These are phyloP conservation scores for Ogataea nitratoaversa DNA, from an alignment of 805 yeast species.

Conservation along the genomic window DNA sequence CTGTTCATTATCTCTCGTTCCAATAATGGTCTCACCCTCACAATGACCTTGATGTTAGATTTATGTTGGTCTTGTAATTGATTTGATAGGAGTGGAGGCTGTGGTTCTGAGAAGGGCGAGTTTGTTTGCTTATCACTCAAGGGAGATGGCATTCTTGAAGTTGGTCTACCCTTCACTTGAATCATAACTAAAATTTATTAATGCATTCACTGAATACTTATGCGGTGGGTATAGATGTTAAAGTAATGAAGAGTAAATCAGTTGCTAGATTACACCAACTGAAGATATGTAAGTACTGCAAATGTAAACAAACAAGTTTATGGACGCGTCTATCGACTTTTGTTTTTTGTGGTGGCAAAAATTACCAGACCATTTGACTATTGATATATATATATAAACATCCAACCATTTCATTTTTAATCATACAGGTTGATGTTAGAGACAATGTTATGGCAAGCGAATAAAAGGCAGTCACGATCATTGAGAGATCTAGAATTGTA, in stretches of 20 bases:
- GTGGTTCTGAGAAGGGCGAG: not conserved
- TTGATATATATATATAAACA: no score
- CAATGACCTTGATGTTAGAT: slow-evolving; percentile 28
- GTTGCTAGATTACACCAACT: no score
- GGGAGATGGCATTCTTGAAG: not conserved
- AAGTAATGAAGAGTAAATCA: not conserved
- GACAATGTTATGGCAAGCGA: no score
- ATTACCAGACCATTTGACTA: no score
- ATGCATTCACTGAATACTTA: no score
- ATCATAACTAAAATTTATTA: no score
- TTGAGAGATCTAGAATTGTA: no score
- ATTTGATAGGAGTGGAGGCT: not conserved
- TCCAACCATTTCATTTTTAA: no score
- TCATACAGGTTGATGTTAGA: no score
- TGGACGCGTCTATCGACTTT: not conserved
- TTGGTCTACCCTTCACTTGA: slow-evolving; percentile 10
- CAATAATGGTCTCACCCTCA: slow-evolving; percentile 47
- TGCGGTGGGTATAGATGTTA: not conserved
- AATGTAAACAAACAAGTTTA: no score
- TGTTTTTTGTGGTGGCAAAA: not conserved
- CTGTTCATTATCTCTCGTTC: slow-evolving; percentile 21
- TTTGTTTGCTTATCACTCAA: not conserved
- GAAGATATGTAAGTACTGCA: no score
- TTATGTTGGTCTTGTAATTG: slow-evolving; percentile 2
- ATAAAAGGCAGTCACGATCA: no score